Evolutionary conservation across 441 rosid species (phyloP), one percentile per base, ranked within the genome.

Genomic region (Gossypium lobatum): DNA sequence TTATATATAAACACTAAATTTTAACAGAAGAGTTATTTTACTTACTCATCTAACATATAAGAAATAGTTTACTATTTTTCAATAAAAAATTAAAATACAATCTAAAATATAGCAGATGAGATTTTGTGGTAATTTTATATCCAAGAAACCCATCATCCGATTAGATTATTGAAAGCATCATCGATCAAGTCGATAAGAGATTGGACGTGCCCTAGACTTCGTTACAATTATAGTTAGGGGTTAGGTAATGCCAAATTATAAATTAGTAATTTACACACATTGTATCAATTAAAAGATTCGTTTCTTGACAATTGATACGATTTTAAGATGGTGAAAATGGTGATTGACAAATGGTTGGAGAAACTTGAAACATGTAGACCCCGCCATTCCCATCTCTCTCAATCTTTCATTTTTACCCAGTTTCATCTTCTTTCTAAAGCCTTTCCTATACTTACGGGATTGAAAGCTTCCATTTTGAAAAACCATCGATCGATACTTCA

Each of bases 311-410:
- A 14, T 8, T n/a, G 37, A 66, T 17, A n/a, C 28, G 6, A 50
- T 3, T 50, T 50, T 8, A 52, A 59, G 73, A 73, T 28, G 65
- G 62, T 75, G 58, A 14, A 69, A 70, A 75, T 72, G 7, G 59
- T 63, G 75, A 86, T 85, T 79, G 88, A 81, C 77, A 74, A 83
- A 83, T 71, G 80, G 82, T 71, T 79, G 74, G 81, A 60, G 70
- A 61, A 60, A 61, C 59, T 45, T 45, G 70, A 75, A 72, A 83
- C 88, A 88, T 75, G 80, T 75, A 73, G 87, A 74, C 89, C 91
- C 86, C 72, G 37, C 63, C 52, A 58, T 54, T 70, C 26, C 42
- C 18, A 17, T 55, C 39, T 54, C 71, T 72, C 45, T 42, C 4
- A 23, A 45, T 58, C 28, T 9, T 54, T 50, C 60, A 4, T 67